Conservation (phyloP, 768 basidiomycete species). For the Ramaria sp. region DNA sequence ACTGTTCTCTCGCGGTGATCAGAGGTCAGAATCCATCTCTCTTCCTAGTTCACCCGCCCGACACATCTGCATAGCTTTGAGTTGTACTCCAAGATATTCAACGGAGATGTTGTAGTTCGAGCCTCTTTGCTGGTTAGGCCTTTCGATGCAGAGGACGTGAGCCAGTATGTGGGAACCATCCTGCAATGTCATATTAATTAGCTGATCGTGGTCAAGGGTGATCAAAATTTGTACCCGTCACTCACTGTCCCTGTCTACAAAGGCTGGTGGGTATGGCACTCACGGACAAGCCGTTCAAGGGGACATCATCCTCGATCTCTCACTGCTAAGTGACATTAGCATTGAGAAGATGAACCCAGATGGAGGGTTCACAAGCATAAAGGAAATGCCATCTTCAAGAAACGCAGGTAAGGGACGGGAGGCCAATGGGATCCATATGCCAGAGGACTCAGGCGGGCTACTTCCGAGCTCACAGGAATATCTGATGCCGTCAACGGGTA, state of each 20-base stretch:
- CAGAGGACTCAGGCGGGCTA: background rate
- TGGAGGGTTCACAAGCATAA: constrained; percentile 41
- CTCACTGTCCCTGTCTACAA: constrained; percentile 63
- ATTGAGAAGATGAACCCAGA: constrained; percentile 44
- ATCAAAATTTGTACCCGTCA: constrained; percentile 67
- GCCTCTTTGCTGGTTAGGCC: constrained; percentile 64
- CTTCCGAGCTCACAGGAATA: background rate
- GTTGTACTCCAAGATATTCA: constrained; percentile 40
- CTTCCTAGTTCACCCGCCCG: background rate
- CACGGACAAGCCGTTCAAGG: constrained; percentile 85
- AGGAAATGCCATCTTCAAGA: constrained; percentile 32
- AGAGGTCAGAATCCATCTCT: background rate
- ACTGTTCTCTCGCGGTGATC: background rate
- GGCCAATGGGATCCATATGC: background rate
- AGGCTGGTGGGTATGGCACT: constrained; percentile 86
- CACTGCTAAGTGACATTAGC: constrained; percentile 52
- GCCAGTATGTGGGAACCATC: constrained; percentile 40
- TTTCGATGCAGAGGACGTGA: constrained; percentile 70
- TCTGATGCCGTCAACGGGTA: constrained; percentile 18
- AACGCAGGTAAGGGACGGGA: background rate
- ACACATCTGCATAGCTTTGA: constrained; percentile 16
- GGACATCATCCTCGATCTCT: constrained; percentile 76
- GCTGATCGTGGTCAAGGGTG: constrained; percentile 29
- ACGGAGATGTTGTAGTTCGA: constrained; percentile 55
- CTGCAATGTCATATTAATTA: background rate